phyloP scores from a whole-genome alignment of 306 rosid species.

The Quercus suber region DNA sequence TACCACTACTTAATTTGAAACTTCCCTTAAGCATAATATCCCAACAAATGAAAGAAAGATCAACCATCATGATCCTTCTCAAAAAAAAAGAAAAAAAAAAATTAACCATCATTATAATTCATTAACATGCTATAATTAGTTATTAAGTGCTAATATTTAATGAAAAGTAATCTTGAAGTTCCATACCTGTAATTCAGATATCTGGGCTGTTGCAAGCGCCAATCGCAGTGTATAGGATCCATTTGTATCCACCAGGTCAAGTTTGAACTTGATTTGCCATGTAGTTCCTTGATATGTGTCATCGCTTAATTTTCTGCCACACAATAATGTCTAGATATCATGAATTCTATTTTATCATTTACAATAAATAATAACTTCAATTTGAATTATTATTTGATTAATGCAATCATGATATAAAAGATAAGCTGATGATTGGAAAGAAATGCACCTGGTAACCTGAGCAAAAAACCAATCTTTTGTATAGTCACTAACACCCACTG shows the following conservation, averaged over 20 bases:
- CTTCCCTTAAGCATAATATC: no score
- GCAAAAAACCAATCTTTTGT: slow-evolving; percentile 89
- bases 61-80: no score
- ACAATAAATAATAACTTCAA: background rate
- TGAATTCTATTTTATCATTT: no score
- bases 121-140: no score
- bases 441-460: slow-evolving; percentile 74
- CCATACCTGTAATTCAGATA: slow-evolving; percentile 56
- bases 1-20: no score
- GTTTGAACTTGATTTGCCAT: slow-evolving; percentile 69
- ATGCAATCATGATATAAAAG: background rate
- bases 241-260: slow-evolving; percentile 27
- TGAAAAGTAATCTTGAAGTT: background rate
- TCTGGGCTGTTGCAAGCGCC: slow-evolving; percentile 67
- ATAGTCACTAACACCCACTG: slow-evolving; percentile 64
- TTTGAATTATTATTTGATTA: background rate
- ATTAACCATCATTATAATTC: no score
- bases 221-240: slow-evolving; percentile 54
- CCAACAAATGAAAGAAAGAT: no score
- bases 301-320: slow-evolving; percentile 50
- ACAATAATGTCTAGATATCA: no score
- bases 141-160: no score
- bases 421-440: background rate
- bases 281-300: slow-evolving; percentile 62
- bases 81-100: no score